Evolutionary conservation across 2,329 filamentous ascomycete species (phyloP), one percentile per base, ranked within the genome.

Genomic region (Parascedosporium putredinis): DNA sequence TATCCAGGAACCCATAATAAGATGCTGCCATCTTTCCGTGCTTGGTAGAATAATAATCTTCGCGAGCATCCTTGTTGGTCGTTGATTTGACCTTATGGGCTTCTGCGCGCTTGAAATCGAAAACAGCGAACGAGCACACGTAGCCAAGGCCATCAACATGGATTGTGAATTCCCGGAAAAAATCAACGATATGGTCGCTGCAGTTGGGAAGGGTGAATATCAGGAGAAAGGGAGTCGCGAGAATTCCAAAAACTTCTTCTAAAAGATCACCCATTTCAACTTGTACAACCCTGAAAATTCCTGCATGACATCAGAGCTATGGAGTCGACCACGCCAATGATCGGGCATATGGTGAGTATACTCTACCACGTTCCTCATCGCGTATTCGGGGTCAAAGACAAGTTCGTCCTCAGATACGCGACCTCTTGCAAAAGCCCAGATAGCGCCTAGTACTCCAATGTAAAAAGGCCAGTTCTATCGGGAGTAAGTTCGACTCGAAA

Each of bases 21-120:
- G 91, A 97, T 14, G 89, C 87, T n/a, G 93, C 84, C 88, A 98
- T 95, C 69, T 98, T 98, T 54, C 90, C 88, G 60, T 98, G 90
- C 61, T 96, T 96, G 8, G 89, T 88, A 20, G 88, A 83, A 61
- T 93, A 97, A 63, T 97, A 97, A 57, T 96, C 90, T 52, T 93
- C 87, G 9, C 93, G 81, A 8, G 89, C 76, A 61, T 89, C 85
- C n/a, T 74, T 63, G 55, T 59, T 64, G 49, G 56, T 67, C 9
- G 65, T 67, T 33, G 63, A 62, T 14, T 64, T 68, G 3, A 63
- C 62, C 23, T n/a, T n/a, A n/a, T 70, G 68, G 12, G 68, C 69
- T 20, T 83, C 74, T 22, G 83, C 86, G 63, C 89, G 91, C 65
- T 95, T 90, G 69, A 97, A 97, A 55, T 96, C 88, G 59, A 98